phyloP scores from a whole-genome alignment of 2,329 filamentous ascomycete genomes.

The Myriosclerotinia duriaeana region DNA sequence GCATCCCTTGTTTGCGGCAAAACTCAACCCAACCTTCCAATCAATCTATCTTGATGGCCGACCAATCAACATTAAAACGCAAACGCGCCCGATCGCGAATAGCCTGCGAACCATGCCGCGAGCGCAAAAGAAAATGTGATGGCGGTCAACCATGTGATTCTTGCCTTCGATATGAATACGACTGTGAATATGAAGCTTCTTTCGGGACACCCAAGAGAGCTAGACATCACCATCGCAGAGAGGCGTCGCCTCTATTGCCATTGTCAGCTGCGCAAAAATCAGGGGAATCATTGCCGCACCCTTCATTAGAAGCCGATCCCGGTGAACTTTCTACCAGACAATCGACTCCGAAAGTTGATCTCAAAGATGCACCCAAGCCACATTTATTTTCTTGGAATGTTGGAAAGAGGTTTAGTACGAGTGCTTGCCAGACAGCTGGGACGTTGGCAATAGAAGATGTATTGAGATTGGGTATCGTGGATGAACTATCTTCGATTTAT shows the following conservation, averaged over 20 bases:
- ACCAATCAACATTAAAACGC: not conserved
- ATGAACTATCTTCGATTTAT: slow-evolving; percentile 33
- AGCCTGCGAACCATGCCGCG: slow-evolving; percentile 19
- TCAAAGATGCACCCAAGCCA: slow-evolving; percentile 38
- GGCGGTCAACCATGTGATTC: slow-evolving; percentile 17
- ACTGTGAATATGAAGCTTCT: slow-evolving; percentile 3
- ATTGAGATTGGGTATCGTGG: slow-evolving; percentile 2
- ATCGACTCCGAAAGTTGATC: slow-evolving; percentile 10
- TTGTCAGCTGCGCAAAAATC: not conserved
- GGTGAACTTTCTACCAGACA: slow-evolving; percentile 7
- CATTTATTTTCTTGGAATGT: slow-evolving; percentile 44
- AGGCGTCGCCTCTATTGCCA: not conserved
- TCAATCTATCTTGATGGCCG: not conserved
- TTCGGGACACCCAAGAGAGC: not conserved
- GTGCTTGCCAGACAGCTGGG: not conserved
- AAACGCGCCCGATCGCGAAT: slow-evolving; percentile 11
- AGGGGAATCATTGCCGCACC: not conserved
- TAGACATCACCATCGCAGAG: not conserved
- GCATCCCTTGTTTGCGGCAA: not conserved
- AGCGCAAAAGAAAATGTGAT: slow-evolving; percentile 20
- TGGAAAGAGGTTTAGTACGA: slow-evolving; percentile 33
- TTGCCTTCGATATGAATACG: slow-evolving; percentile 6
- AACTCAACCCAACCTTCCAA: not conserved
- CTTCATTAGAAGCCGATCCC: slow-evolving; percentile 12
- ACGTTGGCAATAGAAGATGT: not conserved